Conservation (phyloP, 2,329 filamentous ascomycete species). For the Aspergillus ibericus region DNA sequence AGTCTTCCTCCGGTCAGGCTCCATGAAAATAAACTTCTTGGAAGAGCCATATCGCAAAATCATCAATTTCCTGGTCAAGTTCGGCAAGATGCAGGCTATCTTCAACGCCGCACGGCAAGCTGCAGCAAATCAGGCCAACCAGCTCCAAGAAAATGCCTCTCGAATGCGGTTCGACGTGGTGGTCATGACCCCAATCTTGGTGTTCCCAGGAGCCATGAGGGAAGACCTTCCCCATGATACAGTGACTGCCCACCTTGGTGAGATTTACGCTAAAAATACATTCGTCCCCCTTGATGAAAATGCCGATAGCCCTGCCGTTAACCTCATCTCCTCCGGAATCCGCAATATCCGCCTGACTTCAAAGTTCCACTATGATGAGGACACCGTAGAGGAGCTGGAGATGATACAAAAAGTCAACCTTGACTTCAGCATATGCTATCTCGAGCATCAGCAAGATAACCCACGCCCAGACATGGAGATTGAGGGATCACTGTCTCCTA, state of each 20-base stretch:
- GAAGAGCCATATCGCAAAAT: slow-evolving; percentile 98
- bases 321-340: slow-evolving; percentile 87
- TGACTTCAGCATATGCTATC: slow-evolving; percentile 86
- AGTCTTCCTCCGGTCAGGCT: slow-evolving; percentile 85
- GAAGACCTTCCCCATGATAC: slow-evolving; percentile 74
- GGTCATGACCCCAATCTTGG: slow-evolving; percentile 91
- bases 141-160: slow-evolving; percentile 85
- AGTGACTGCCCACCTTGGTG: slow-evolving; percentile 88
- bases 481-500: slow-evolving; percentile 85
- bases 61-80: slow-evolving; percentile 96
- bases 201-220: slow-evolving; percentile 79
- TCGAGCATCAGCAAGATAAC: slow-evolving; percentile 75
- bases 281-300: slow-evolving; percentile 83
- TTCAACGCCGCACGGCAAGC: slow-evolving; percentile 97
- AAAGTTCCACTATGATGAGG: slow-evolving; percentile 75
- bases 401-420: slow-evolving; percentile 97
- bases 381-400: slow-evolving; percentile 79
- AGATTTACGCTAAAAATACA: slow-evolving; percentile 94
- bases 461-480: slow-evolving; percentile 90
- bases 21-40: slow-evolving; percentile 93
- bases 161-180: slow-evolving; percentile 93
- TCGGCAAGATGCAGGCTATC: slow-evolving; percentile 98
- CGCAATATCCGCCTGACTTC: slow-evolving; percentile 90
- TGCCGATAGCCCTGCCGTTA: slow-evolving; percentile 70
- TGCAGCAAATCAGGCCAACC: slow-evolving; percentile 87